phyloP scores from a whole-genome alignment of 1,139 yeast species.

The Taiozyma sp. region DNA sequence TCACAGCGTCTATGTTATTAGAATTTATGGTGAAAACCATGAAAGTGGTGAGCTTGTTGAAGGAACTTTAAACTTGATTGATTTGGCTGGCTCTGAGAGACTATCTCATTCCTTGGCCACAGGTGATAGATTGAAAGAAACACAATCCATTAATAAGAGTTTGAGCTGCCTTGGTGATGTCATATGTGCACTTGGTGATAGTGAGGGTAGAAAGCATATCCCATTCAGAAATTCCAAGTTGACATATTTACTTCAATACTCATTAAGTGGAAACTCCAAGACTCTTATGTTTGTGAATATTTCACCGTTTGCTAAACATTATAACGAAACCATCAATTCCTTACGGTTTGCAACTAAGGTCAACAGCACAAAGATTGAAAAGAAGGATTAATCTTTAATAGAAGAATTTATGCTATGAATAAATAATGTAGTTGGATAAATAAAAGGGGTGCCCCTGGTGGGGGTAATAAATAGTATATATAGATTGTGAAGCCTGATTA shows the following conservation, averaged over 20 bases:
- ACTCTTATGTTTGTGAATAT: conserved; percentile 92
- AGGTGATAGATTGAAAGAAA: conserved; percentile 81
- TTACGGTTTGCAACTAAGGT: conserved; percentile 87
- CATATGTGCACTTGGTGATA: conserved; percentile 60
- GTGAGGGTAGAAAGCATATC: conserved; percentile 34
- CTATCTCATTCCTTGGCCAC: conserved; percentile 69
- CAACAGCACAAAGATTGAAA: conserved; percentile 43
- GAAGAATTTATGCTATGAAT: conserved; percentile 1
- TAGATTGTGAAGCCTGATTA: background rate
- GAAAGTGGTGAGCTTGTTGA: conserved; percentile 44
- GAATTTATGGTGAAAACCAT: conserved; percentile 50
- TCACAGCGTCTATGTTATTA: conserved; percentile 69
- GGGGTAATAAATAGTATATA: background rate
- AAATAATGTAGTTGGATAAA: background rate
- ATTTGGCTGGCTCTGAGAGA: conserved; percentile 88
- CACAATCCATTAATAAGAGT: conserved; percentile 87
- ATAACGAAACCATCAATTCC: conserved; percentile 78
- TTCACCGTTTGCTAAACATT: conserved; percentile 61
- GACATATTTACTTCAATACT: conserved; percentile 79
- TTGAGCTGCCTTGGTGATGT: conserved; percentile 90
- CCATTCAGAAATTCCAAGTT: conserved; percentile 60
- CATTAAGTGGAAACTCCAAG: conserved; percentile 82
- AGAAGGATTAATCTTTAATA: background rate
- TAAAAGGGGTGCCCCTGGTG: background rate
- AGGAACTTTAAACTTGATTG: conserved; percentile 73